phyloP scores from a whole-genome alignment of 371 early-diverging fungal genomes.

The Syncephalastrum racemosum region DNA sequence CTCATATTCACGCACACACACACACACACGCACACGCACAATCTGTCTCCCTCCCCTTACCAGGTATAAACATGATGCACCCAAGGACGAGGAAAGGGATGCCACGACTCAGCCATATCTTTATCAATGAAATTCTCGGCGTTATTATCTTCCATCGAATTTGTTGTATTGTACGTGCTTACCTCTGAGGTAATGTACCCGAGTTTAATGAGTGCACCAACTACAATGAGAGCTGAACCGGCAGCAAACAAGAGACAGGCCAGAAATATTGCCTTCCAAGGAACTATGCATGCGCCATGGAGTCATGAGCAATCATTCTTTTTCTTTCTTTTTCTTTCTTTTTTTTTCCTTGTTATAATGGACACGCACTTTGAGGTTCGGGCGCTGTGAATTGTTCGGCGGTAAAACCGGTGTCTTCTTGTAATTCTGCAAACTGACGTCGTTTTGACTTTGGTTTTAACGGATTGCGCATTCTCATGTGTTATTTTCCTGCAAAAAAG shows the following conservation, averaged over 20 bases:
- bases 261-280: constrained; percentile 66
- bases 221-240: constrained; percentile 51
- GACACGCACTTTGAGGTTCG: constrained; percentile 29
- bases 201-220: constrained; percentile 60
- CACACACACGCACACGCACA: too few relatives aligned
- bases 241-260: constrained; percentile 48
- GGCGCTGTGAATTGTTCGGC: constrained; percentile 52
- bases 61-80: constrained; percentile 57
- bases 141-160: neutral
- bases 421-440: constrained; percentile 41
- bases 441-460: constrained; percentile 38
- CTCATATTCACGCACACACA: too few relatives aligned
- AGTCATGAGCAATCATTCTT: neutral
- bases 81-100: constrained; percentile 52
- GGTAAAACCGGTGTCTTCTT: constrained; percentile 54
- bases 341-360: constrained; percentile 5
- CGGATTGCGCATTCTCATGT: constrained; percentile 41
- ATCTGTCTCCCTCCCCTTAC: constrained; percentile 10
- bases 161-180: constrained; percentile 3
- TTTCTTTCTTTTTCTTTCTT: constrained; percentile 2
- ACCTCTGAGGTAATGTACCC: constrained; percentile 47
- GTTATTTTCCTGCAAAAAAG: neutral
- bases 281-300: constrained; percentile 52
- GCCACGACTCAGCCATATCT: constrained; percentile 61
- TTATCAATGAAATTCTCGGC: neutral